These are phyloP conservation scores for Phytopythium sindhum DNA, from an alignment of 352 stramenopile species.

Conservation along the genomic window DNA sequence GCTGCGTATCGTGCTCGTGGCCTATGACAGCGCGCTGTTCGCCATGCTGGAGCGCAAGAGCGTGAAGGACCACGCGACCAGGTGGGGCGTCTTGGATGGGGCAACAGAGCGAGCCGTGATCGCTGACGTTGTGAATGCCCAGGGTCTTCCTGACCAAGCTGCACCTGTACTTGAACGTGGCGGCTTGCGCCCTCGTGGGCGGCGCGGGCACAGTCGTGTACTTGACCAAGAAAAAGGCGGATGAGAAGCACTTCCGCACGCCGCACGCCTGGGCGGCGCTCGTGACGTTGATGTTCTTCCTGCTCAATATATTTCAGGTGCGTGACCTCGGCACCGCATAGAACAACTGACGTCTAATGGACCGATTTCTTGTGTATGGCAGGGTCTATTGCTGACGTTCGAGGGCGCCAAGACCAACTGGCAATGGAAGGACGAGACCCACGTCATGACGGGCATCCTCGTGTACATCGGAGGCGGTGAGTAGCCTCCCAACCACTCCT, in stretches of 20 bases:
- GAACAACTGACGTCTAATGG: not conserved
- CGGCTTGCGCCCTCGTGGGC: conserved; percentile 32
- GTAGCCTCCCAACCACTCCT: conserved; percentile 1
- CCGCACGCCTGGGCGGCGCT: conserved; percentile 55
- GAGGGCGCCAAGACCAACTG: conserved; percentile 48
- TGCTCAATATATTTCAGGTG: conserved; percentile 63
- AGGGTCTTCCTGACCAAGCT: conserved; percentile 56
- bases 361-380: not conserved
- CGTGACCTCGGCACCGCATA: not conserved
- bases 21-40: conserved; percentile 39
- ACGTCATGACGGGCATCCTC: conserved; percentile 52
- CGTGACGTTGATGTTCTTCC: conserved; percentile 46
- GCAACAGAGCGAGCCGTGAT: not conserved
- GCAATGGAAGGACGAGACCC: conserved; percentile 75
- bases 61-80: conserved; percentile 29
- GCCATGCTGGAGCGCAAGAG: conserved; percentile 52
- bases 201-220: conserved; percentile 34
- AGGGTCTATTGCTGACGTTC: conserved; percentile 60
- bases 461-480: conserved; percentile 48
- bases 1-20: not conserved
- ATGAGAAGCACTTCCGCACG: conserved; percentile 37
- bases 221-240: conserved; percentile 24
- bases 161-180: conserved; percentile 49
- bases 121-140: not conserved
- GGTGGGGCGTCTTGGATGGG: conserved; percentile 18